A percentile compares a stretch with the other conserved stretches of the same genome.
Conservation (phyloP, 352 stramenopile genomes). For the Globisporangium nodosum region DNA sequence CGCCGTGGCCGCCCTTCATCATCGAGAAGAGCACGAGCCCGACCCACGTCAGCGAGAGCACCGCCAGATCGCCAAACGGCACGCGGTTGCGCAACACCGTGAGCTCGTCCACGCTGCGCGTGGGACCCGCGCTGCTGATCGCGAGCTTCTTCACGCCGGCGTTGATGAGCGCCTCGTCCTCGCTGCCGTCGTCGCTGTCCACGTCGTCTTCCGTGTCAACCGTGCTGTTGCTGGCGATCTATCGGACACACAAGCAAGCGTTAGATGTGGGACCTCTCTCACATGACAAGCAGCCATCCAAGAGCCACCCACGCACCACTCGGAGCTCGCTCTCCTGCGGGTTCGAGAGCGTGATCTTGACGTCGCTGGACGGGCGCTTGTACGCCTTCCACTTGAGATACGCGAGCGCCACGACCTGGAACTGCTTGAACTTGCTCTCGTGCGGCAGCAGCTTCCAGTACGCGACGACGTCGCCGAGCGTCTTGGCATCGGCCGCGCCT, state of each 20-base stretch:
- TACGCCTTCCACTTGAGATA: constrained; percentile 75
- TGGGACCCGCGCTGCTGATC: constrained; percentile 14
- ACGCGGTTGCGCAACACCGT: constrained; percentile 42
- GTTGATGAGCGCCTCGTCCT: constrained; percentile 54
- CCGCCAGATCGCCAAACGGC: constrained; percentile 49
- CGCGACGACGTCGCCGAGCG: constrained; percentile 37
- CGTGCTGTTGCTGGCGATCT: constrained; percentile 15
- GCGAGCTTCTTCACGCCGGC: constrained; percentile 32
- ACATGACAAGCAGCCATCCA: background rate
- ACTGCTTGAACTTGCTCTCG: constrained; percentile 68
- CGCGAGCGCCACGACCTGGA: constrained; percentile 48
- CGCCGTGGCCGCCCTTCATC: constrained; percentile 70
- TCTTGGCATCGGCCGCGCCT: constrained; percentile 35
- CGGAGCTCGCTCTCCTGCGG: constrained; percentile 28
- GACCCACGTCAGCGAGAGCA: constrained; percentile 77
- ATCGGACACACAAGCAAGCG: background rate
- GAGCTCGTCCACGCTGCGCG: constrained; percentile 43
- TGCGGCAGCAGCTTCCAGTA: constrained; percentile 68
- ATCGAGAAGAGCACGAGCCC: constrained; percentile 74
- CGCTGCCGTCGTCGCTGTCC: constrained; percentile 24
- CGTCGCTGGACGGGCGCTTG: constrained; percentile 26
- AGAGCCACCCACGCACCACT: background rate
- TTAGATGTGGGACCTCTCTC: no score
- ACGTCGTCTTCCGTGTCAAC: constrained; percentile 20
- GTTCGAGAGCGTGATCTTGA: constrained; percentile 35